Percentiles rank a stretch among this genome's conserved stretches.
phyloP scores from a whole-genome alignment of 2,329 filamentous ascomycete species.

The Fusarium bactridioides region DNA sequence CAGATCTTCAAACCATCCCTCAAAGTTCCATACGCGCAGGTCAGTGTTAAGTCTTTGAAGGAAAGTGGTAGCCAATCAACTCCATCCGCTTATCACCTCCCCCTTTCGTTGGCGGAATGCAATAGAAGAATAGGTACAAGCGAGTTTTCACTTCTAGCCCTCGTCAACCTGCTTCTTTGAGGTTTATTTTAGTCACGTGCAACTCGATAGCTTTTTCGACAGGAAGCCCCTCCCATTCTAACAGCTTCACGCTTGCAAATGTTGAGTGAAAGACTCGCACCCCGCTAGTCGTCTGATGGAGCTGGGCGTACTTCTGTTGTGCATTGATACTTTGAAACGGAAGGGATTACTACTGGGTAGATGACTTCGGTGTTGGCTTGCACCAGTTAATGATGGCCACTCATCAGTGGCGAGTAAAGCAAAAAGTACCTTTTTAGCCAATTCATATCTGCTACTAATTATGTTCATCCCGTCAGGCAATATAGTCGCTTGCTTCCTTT shows the following conservation, averaged over 20 bases:
- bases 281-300: neutral
- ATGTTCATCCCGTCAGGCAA: too few species aligned
- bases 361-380: too few species aligned
- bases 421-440: too few species aligned
- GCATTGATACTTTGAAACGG: accelerated
- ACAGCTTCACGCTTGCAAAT: neutral
- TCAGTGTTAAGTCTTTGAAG: accelerated
- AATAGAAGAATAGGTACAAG: neutral
- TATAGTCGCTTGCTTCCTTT: too few species aligned
- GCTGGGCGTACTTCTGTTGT: too few species aligned
- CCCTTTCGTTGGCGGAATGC: neutral
- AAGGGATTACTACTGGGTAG: too few species aligned
- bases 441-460: too few species aligned
- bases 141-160: accelerated
- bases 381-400: too few species aligned
- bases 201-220: neutral
- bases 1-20: neutral
- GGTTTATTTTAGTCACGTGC: neutral
- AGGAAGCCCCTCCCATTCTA: neutral
- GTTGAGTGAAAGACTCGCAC: neutral
- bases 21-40: too few species aligned
- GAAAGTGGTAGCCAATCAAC: accelerated
- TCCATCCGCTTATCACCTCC: accelerated
- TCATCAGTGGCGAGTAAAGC: too few species aligned
- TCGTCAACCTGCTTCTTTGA: neutral